Conservation (phyloP, 1,284 basidiomycete species). For the Thecaphora frezii region DNA sequence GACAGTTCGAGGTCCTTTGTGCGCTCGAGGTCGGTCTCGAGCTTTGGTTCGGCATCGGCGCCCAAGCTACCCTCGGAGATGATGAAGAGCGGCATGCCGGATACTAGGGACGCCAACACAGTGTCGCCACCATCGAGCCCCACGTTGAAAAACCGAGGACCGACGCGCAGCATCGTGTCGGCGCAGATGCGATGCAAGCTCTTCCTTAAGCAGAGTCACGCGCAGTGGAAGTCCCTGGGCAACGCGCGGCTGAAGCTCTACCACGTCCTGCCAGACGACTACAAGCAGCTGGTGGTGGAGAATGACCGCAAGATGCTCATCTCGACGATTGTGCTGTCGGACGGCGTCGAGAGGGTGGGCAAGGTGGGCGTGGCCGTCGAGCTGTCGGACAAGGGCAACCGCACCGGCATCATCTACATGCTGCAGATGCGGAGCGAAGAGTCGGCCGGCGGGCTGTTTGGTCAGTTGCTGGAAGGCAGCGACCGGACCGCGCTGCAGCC, state of each 20-base stretch:
- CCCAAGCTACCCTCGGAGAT: conserved; percentile 47
- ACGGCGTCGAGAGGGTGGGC: conserved; percentile 95
- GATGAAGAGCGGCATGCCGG: conserved; percentile 33
- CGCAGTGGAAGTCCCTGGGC: conserved; percentile 95
- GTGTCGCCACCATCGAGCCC: conserved; percentile 26
- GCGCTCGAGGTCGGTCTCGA: conserved; percentile 35
- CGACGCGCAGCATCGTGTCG: conserved; percentile 62
- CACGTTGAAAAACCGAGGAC: conserved; percentile 17
- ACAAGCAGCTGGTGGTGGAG: conserved; percentile 95
- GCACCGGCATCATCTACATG: conserved; percentile 98
- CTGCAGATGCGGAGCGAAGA: conserved; percentile 75
- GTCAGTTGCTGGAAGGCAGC: conserved; percentile 82
- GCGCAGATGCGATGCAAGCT: conserved; percentile 99
- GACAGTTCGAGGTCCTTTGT: conserved; percentile 11
- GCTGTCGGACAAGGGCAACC: conserved; percentile 80
- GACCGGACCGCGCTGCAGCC: conserved; percentile 64
- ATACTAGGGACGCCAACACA: conserved; percentile 19
- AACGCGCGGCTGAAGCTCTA: conserved; percentile 85
- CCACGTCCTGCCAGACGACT: conserved; percentile 72
- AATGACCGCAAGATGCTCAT: conserved; percentile 76
- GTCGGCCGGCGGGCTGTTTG: conserved; percentile 80
- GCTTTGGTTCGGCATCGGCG: conserved; percentile 17
- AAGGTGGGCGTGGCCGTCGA: conserved; percentile 97
- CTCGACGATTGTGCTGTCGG: conserved; percentile 90
- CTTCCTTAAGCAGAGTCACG: conserved; percentile 90